These are phyloP conservation scores for Fusarium lyarnte DNA, from an alignment of 2,329 filamentous ascomycete species.

Conservation along the genomic window DNA sequence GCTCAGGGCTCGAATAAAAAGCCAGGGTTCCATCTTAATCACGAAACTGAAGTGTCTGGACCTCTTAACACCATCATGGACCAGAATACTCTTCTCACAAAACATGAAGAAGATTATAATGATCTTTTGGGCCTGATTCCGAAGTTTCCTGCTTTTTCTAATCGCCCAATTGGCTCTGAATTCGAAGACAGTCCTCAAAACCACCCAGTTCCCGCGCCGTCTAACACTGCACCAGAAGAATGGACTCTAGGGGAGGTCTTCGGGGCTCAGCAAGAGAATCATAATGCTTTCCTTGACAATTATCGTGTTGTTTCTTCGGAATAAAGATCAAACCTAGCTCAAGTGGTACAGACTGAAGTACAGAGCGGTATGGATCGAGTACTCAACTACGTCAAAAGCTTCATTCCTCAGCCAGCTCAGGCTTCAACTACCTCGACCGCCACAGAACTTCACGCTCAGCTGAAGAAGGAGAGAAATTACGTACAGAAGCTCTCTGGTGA, in stretches of 20 bases:
- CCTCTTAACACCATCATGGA: background rate
- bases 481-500: background rate
- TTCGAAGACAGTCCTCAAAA: background rate
- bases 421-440: fast-evolving
- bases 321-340: background rate
- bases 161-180: background rate
- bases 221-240: no score
- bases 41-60: background rate
- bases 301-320: background rate
- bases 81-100: background rate
- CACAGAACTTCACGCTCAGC: background rate
- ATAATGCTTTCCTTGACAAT: background rate
- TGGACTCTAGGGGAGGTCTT: background rate
- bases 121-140: background rate
- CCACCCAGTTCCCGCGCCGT: background rate
- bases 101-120: background rate
- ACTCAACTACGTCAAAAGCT: fast-evolving
- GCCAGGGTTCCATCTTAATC: background rate
- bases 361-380: background rate
- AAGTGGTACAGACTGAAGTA: background rate
- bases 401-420: background rate
- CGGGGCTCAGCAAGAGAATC: background rate
- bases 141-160: background rate
- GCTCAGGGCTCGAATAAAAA: background rate
- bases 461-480: fast-evolving